Evolutionary conservation across 352 stramenopile genomes (phyloP), one percentile per base, ranked within the genome.

Genomic region (Chrysophaeum taylorii): DNA sequence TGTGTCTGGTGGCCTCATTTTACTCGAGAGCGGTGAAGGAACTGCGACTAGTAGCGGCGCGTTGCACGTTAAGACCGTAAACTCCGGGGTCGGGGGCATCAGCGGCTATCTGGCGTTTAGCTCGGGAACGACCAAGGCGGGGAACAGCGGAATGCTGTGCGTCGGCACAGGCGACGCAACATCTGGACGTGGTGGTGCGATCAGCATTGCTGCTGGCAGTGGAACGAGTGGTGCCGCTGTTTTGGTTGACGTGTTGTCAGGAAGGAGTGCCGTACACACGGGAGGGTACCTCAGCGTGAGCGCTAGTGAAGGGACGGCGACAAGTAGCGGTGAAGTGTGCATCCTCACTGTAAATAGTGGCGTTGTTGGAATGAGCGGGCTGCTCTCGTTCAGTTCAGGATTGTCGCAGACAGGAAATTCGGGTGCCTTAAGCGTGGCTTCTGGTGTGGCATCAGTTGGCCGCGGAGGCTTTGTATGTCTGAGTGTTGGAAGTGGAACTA

Each of bases 51-150:
- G 57, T n/a, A 37, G 14, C 33, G 57, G 57, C 1, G 15, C 57
- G 16, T 18, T 66, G 2, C 27, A 2, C 2, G 4, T 66, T 1
- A 14, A 27, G 31, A 18, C 57, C 16, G 31, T 36, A 21, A 66
- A 66, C 31, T 5, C 14, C 12, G 57, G 57, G 12, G 18, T 35
- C 36, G n/a, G 35, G 14, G 75, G 77, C 39, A 50, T 66, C 27
- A 80, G 72, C 48, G 75, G 77, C 31, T 35, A 68, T 16, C 29
- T 81, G 25, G 43, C 67, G 18, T 62, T 82, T 42, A 72, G 62
- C 15, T 81, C 54, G 15, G 77, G 77, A 38, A 52, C 69, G 23
- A 43, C 75, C n/a, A 62, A 29, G 23, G 37, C 23, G 23, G 77
- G 75, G 23, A 78, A 78, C 61, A 73, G 66, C 41, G 77, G 77